Evolutionary conservation across 108 stramenopile genomes (phyloP).

Genomic region (Aurantiochytrium sp.): DNA sequence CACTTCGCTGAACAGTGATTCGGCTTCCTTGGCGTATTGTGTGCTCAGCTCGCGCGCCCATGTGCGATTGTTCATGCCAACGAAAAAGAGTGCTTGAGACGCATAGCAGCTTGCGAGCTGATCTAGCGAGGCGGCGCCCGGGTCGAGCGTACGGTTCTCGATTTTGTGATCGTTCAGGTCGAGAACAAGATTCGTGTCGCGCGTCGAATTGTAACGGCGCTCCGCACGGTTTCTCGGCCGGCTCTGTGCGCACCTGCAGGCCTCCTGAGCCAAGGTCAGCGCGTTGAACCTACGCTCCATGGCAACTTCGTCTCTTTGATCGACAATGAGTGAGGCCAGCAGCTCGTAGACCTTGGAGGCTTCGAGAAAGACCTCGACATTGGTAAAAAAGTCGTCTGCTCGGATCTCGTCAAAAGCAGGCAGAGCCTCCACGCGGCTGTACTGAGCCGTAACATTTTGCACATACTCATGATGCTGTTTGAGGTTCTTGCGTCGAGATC

Average conservation of each 20-base stretch:
- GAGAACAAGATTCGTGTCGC: not conserved
- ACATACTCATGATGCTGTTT: not conserved
- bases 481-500: not conserved
- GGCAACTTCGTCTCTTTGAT: not conserved
- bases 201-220: not conserved
- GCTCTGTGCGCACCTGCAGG: not conserved
- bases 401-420: not conserved
- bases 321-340: not conserved
- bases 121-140: not conserved
- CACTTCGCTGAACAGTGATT: not conserved
- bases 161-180: constrained; percentile 9
- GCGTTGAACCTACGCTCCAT: not conserved
- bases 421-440: not conserved
- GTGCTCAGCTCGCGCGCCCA: not conserved
- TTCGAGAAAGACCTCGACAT: not conserved
- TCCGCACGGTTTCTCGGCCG: not conserved
- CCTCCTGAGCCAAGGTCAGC: not conserved
- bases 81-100: not conserved
- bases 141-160: not conserved
- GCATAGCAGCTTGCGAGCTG: not conserved
- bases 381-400: not conserved
- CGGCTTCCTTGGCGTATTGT: not conserved
- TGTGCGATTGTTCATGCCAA: not conserved
- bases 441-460: not conserved
- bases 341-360: not conserved